Conservation (phyloP, 352 stramenopile species). For the Pseudoperonospora humuli region DNA sequence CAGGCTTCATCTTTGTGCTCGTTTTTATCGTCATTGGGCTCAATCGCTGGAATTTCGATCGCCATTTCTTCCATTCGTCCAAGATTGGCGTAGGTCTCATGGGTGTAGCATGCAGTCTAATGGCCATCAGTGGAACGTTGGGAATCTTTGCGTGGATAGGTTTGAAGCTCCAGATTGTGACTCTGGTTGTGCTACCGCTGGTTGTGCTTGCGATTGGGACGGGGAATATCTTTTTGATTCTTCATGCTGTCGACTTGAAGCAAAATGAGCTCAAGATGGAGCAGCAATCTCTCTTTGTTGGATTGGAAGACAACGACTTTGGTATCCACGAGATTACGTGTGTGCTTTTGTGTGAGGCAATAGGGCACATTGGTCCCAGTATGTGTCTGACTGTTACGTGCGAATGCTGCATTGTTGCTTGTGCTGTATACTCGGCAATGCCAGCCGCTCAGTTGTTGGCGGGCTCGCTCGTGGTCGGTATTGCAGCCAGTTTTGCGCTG, state of each 20-base stretch:
- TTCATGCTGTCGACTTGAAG: constrained; percentile 45
- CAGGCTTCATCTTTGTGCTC: constrained; percentile 62
- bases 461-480: constrained; percentile 33
- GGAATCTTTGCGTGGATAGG: constrained; percentile 60
- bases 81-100: constrained; percentile 61
- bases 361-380: constrained; percentile 48
- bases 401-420: constrained; percentile 39
- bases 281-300: constrained; percentile 40
- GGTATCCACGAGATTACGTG: constrained; percentile 44
- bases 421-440: constrained; percentile 54
- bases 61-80: constrained; percentile 51
- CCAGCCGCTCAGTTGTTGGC: constrained; percentile 63
- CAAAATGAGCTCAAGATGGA: constrained; percentile 39
- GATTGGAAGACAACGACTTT: constrained; percentile 34
- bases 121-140: constrained; percentile 56
- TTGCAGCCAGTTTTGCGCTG: constrained; percentile 44
- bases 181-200: constrained; percentile 57
- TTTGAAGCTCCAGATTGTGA: constrained; percentile 58
- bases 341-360: constrained; percentile 38
- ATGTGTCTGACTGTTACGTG: constrained; percentile 42
- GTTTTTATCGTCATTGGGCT: constrained; percentile 63
- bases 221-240: constrained; percentile 63
- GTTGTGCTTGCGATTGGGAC: constrained; percentile 61
- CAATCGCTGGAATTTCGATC: constrained; percentile 43
- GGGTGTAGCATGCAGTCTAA: constrained; percentile 51